Evolutionary conservation across 352 stramenopile species (phyloP).

Genomic region (Albugo laibachii): DNA sequence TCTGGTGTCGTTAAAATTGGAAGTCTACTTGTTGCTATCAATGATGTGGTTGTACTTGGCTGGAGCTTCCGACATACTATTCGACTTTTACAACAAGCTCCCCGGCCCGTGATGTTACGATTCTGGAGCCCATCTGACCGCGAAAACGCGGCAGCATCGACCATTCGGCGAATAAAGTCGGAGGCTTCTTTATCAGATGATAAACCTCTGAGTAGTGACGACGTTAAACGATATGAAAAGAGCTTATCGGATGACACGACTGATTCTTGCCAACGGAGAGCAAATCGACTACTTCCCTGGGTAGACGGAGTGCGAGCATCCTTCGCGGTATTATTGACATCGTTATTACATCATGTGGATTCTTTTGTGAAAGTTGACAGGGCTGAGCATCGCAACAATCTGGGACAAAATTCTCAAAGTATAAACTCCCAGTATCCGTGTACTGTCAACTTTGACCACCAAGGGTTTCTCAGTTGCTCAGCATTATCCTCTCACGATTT

Average conservation of each 20-base stretch:
- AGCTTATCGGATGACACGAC: no score
- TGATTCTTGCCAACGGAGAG: no score
- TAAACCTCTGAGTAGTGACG: conserved; percentile 5
- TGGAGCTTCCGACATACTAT: conserved; percentile 46
- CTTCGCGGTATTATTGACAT: conserved; percentile 44
- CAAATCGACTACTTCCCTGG: conserved; percentile 17
- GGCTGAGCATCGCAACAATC: no score
- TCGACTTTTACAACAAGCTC: conserved; percentile 20
- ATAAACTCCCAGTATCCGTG: no score
- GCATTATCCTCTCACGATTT: no score
- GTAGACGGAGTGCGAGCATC: conserved; percentile 33
- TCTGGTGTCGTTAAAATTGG: conserved; percentile 25
- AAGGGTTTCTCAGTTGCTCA: no score
- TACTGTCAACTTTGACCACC: no score
- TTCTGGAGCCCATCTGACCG: conserved; percentile 46
- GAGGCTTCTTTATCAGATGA: not conserved
- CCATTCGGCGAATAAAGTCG: conserved; percentile 16
- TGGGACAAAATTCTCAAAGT: no score
- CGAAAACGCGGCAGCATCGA: conserved; percentile 26
- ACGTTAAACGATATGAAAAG: conserved; percentile 21
- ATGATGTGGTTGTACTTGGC: conserved; percentile 37
- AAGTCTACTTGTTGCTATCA: conserved; percentile 51
- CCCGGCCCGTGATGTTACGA: conserved; percentile 30
- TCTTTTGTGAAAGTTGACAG: no score
- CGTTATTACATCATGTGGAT: not conserved